Conservation (phyloP, 805 yeast genomes). For the Lipomyces chichibuensis region DNA sequence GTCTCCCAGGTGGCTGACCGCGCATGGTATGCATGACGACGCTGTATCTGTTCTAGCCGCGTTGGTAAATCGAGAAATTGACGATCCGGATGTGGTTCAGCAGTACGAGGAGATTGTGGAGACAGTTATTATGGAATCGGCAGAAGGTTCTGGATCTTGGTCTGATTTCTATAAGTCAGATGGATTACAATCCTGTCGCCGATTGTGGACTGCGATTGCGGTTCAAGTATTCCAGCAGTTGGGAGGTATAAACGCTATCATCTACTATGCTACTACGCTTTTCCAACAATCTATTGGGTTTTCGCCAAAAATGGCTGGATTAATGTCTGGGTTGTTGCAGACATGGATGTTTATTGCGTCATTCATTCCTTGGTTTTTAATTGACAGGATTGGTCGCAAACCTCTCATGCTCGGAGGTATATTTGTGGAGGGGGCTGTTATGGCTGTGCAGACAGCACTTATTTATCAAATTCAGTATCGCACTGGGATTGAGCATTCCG, state of each 20-base stretch:
- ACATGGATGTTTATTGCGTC: constrained; percentile 49
- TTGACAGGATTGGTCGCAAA: constrained; percentile 67
- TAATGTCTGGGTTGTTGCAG: constrained; percentile 24
- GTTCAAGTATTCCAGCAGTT: constrained; percentile 21
- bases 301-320: constrained; percentile 11
- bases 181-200: constrained; percentile 11
- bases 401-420: constrained; percentile 33
- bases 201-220: constrained; percentile 20
- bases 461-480: constrained; percentile 22
- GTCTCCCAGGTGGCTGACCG: constrained; percentile 22
- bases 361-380: constrained; percentile 59
- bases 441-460: constrained; percentile 26
- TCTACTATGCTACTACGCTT: constrained; percentile 49
- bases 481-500: constrained; percentile 9
- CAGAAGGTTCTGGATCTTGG: constrained; percentile 12
- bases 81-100: constrained; percentile 2
- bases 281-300: constrained; percentile 39
- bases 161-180: constrained; percentile 6
- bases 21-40: constrained; percentile 11
- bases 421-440: constrained; percentile 15
- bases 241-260: constrained; percentile 31
- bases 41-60: constrained; percentile 9
- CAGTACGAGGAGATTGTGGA: constrained; percentile 2
- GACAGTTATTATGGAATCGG: constrained; percentile 1
- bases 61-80: background rate